Conservation (phyloP, 1,139 yeast species). For the Hyphopichia burtonii region DNA sequence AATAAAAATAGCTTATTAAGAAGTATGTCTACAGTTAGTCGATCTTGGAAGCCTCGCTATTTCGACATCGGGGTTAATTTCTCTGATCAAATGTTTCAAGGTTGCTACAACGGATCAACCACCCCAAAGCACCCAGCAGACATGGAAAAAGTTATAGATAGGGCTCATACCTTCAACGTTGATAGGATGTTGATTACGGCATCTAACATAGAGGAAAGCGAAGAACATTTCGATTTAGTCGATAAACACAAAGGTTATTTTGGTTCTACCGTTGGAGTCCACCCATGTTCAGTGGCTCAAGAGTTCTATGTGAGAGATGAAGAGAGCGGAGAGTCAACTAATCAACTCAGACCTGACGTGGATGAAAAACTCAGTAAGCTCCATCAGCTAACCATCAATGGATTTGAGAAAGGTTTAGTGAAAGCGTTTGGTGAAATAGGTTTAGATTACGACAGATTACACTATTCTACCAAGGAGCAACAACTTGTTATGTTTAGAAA, state of each 20-base stretch:
- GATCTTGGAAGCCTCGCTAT: slow-evolving; percentile 42
- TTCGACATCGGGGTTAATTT: slow-evolving; percentile 73
- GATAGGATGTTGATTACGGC: slow-evolving; percentile 78
- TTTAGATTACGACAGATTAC: slow-evolving; percentile 85
- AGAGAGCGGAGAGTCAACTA: slow-evolving; percentile 18
- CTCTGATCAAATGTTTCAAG: slow-evolving; percentile 86
- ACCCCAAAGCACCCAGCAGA: slow-evolving; percentile 63
- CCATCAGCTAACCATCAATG: slow-evolving; percentile 47
- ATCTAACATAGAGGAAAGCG: slow-evolving; percentile 67
- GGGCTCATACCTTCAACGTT: slow-evolving; percentile 70
- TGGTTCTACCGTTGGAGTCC: slow-evolving; percentile 85
- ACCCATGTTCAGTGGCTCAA: slow-evolving; percentile 82
- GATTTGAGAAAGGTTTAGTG: slow-evolving; percentile 50
- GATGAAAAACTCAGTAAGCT: slow-evolving; percentile 47
- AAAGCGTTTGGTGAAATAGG: slow-evolving; percentile 92
- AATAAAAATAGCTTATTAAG: neutral
- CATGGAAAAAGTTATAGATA: slow-evolving; percentile 55
- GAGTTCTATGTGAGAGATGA: slow-evolving; percentile 35
- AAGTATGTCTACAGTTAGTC: neutral
- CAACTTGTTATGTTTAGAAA: slow-evolving; percentile 66
- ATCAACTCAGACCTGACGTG: slow-evolving; percentile 21
- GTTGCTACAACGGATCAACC: slow-evolving; percentile 67
- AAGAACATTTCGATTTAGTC: slow-evolving; percentile 38
- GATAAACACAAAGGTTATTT: slow-evolving; percentile 33
- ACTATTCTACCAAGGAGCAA: slow-evolving; percentile 65